Base-by-base conservation (phyloP, 768 basidiomycete species). In the Amanita exitialis region DNA sequence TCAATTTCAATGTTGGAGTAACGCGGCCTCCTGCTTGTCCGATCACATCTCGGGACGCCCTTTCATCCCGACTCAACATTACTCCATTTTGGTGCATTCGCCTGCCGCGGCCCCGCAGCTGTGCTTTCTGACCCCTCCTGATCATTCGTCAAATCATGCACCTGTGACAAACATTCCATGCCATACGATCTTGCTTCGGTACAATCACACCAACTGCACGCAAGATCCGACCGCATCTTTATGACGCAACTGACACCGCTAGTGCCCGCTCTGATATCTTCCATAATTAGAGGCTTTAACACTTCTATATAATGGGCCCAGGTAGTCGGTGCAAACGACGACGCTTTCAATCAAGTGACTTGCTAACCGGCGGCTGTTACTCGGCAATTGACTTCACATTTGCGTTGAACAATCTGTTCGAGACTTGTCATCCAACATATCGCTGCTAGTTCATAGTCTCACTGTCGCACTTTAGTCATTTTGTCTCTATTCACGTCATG, bases 1-100 rank as follows among this genome's bases (percentile, higher is more conserved):
- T n/a, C n/a, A n/a, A n/a, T n/a, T 20, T 27, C 49, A 43, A 43
- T 30, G 28, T 28, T 43, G 39, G 39, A 50, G 49, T 16, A 50
- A 50, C 49, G 49, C 39, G 49, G 39, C 34, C 21, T n/a, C 35
- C 16, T 37, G 36, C 16, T 35, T 49, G 16, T 16, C 9, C 23
- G 32, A 47, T 34, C 27, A 16, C 15, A 49, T 37, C 37, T 48
- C 47, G 47, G 32, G 5, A 5, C 36, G 13, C n/a, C 28, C 28
- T 15, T n/a, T 30, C 36, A 28, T 49, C 35, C 35, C 37, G 37
- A 49, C 37, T 49, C 37, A 49, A 41, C 20, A 25, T 28, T n/a
- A 13, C 47, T 27, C 18, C 23, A 25, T 23, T 12, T 15, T 9
- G 23, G 42, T 15, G 13, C n/a, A 21, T 21, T 23, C 4, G 23